Base-by-base conservation (phyloP, 2,329 filamentous ascomycete genomes). In the Exophiala phaeomuriformis region DNA sequence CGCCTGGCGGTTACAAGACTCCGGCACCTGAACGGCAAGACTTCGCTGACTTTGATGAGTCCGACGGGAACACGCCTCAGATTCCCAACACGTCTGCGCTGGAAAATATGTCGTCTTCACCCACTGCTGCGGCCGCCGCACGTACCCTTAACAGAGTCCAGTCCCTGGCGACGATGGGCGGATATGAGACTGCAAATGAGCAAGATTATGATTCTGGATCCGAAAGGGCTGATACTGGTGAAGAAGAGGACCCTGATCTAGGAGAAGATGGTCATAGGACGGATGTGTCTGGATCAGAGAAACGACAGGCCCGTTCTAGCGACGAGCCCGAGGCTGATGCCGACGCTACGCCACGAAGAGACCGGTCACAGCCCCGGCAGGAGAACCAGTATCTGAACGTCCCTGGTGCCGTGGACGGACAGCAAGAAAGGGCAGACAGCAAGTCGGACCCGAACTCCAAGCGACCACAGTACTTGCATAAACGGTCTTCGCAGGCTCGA, bases 401-500 rank as follows among this genome's bases (percentile, higher is more conserved):
- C 7, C 55, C 58, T 28, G 39, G 42, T 10, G 28, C 35, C 12
- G 5, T 33, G 19, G 54, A 57, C 45, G 55, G 47, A 40, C 48
- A 52, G 44, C 58, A 55, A 37, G 52, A 56, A 9, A 42, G 44
- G 3, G 10, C 48, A 10, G 50, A 52, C 8, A 46, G 27, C 39
- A 27, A 29, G n/a, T 10, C 47, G 10, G 47, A 41, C 35, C 42
- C 48, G 29, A 31, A 10, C 5, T 42, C 46, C n/a, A 75, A 71
- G 60, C 72, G 80, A 51, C 80, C 81, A 4, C 78, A 75, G 59
- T 81, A 77, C 63, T 63, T 82, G 30, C 75, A 72, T 12, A 77
- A 74, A 60, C 76, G 81, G 27, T 74, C 79, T 62, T 76, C 76
- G 2, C 77, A 77, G 54, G 74, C 82, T 62, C 75, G 79, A 29